Evolutionary conservation across 2,329 filamentous ascomycete species (phyloP).

Genomic region (Botryotinia narcissicola): DNA sequence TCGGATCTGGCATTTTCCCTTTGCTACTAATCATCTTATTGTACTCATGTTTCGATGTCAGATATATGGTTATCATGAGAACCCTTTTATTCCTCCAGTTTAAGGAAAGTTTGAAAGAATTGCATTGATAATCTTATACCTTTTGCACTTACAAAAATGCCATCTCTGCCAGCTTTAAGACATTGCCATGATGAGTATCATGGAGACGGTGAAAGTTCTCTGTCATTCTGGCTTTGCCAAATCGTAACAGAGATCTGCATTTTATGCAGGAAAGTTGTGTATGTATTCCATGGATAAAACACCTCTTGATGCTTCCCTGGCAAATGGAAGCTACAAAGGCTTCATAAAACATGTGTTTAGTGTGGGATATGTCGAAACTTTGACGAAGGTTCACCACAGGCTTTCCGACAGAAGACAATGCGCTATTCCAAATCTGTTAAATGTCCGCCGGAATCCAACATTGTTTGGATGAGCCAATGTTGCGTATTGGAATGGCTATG

Average conservation of each 20-base stretch:
- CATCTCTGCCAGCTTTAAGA: neutral
- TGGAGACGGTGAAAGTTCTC: neutral
- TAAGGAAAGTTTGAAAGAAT: neutral
- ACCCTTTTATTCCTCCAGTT: neutral
- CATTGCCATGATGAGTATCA: neutral
- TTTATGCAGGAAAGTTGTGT: neutral
- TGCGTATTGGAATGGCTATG: neutral
- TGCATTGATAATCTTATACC: neutral
- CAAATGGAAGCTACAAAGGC: neutral
- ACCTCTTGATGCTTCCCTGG: neutral
- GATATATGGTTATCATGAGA: neutral
- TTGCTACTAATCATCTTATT: neutral
- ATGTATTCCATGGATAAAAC: neutral
- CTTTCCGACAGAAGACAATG: neutral
- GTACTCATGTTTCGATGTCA: neutral
- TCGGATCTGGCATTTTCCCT: neutral
- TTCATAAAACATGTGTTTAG: neutral
- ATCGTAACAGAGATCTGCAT: neutral
- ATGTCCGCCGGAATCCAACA: neutral
- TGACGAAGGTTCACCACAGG: neutral
- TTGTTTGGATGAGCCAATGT: neutral
- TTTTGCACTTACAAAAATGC: neutral
- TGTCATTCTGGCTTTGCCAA: no score
- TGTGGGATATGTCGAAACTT: neutral
- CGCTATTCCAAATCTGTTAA: neutral